Conservation (phyloP, 768 basidiomycete genomes). For the Podaxis rugospora region DNA sequence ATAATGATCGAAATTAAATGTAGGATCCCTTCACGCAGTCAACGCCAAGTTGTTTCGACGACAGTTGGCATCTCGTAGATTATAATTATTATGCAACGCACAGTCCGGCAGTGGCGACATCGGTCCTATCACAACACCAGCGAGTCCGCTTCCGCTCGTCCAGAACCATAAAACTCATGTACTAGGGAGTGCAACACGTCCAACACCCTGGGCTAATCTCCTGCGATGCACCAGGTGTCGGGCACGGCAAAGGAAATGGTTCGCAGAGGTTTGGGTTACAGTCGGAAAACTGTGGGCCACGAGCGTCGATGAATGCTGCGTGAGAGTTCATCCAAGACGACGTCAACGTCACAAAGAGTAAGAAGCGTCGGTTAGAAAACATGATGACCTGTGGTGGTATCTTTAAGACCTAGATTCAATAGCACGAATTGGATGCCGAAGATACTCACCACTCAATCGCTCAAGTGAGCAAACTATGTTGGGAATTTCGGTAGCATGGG, state of each 20-base stretch:
- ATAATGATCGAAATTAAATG: too few relatives aligned
- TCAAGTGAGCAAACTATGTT: too few relatives aligned
- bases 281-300: neutral
- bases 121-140: neutral
- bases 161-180: too few relatives aligned
- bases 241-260: conserved; percentile 1
- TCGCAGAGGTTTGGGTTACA: conserved; percentile 3
- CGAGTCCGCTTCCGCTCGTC: neutral
- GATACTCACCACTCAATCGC: neutral
- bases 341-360: neutral
- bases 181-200: conserved; percentile 6
- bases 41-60: too few relatives aligned
- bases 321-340: neutral
- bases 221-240: conserved; percentile 3
- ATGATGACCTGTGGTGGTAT: neutral
- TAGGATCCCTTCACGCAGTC: too few relatives aligned
- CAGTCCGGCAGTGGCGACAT: too few relatives aligned
- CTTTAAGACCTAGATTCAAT: neutral
- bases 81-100: too few relatives aligned
- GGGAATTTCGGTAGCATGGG: too few relatives aligned
- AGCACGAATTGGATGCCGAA: neutral
- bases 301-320: neutral
- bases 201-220: conserved; percentile 2
- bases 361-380: neutral
- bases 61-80: too few relatives aligned